Conservation (phyloP, 345 rosid genomes). For the Geranium brycei region DNA sequence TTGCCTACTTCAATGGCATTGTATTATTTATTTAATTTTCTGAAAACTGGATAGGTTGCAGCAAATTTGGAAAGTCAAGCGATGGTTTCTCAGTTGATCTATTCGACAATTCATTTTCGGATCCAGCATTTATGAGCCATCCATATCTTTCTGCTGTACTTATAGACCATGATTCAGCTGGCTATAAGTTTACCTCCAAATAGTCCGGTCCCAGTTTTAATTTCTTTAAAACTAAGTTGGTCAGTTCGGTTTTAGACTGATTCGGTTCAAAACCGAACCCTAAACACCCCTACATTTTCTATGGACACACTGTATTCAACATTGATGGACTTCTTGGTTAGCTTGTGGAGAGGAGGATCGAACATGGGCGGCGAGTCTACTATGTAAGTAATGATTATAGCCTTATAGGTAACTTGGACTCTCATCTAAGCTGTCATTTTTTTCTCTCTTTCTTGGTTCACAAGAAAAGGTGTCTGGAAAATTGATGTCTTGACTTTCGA, state of each 20-base stretch:
- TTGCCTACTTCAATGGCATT: not conserved
- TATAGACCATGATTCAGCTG: slow-evolving; percentile 66
- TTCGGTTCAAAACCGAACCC: too few species aligned
- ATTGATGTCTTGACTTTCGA: too few species aligned
- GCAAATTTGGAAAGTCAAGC: slow-evolving; percentile 95
- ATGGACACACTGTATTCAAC: slow-evolving; percentile 53
- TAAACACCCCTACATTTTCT: slow-evolving; percentile 5
- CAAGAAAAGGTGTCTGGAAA: too few species aligned
- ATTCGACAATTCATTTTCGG: slow-evolving; percentile 50
- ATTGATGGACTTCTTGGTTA: slow-evolving; percentile 57
- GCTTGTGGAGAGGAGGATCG: slow-evolving; percentile 45
- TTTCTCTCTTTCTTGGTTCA: too few species aligned
- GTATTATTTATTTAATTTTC: slow-evolving; percentile 3
- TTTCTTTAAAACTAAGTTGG: too few species aligned
- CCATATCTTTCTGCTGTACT: slow-evolving; percentile 58
- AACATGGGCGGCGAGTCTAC: not conserved
- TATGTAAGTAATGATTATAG: too few species aligned
- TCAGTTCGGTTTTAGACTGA: too few species aligned
- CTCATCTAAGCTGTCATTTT: too few species aligned
- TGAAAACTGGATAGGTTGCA: slow-evolving; percentile 64
- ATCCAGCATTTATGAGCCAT: slow-evolving; percentile 34
- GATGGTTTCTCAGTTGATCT: slow-evolving; percentile 59
- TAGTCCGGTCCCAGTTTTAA: not conserved
- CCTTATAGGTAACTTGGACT: too few species aligned
- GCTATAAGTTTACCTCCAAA: slow-evolving; percentile 69